Evolutionary conservation across 192 early-diverging fungal species (phyloP).

Genomic region (Obelidium mucronatum): DNA sequence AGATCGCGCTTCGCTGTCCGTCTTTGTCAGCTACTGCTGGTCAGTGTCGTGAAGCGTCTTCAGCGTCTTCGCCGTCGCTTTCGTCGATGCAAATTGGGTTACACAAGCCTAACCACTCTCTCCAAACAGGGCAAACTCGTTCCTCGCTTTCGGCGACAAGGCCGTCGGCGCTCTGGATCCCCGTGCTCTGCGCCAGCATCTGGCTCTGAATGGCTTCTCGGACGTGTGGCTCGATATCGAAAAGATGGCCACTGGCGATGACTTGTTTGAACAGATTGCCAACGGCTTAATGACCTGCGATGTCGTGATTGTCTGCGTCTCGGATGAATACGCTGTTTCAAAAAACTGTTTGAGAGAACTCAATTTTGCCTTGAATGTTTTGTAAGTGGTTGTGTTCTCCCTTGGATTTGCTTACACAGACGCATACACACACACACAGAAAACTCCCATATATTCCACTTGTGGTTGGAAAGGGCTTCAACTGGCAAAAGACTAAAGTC

Average conservation of each 20-base stretch:
- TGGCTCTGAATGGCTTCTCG: conserved; percentile 11
- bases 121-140: conserved; percentile 7
- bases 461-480: conserved; percentile 27
- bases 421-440: not conserved
- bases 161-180: conserved; percentile 25
- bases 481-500: conserved; percentile 38
- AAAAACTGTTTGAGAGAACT: conserved; percentile 36
- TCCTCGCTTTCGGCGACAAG: not conserved
- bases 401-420: not conserved
- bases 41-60: too few relatives aligned
- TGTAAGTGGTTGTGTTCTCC: not conserved
- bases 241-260: conserved; percentile 16
- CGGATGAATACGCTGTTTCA: conserved; percentile 28
- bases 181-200: conserved; percentile 4
- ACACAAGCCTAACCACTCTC: not conserved
- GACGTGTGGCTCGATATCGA: conserved; percentile 36
- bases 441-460: conserved; percentile 28
- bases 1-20: not conserved
- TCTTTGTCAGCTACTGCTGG: conserved; percentile 35
- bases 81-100: too few relatives aligned
- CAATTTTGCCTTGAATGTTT: conserved; percentile 32
- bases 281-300: conserved; percentile 31
- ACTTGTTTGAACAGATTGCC: conserved; percentile 39
- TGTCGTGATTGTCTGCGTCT: conserved; percentile 23
- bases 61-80: too few relatives aligned